These are phyloP conservation scores for Thyridium curvatum DNA, from an alignment of 2,329 filamentous ascomycete species.

Conservation along the genomic window DNA sequence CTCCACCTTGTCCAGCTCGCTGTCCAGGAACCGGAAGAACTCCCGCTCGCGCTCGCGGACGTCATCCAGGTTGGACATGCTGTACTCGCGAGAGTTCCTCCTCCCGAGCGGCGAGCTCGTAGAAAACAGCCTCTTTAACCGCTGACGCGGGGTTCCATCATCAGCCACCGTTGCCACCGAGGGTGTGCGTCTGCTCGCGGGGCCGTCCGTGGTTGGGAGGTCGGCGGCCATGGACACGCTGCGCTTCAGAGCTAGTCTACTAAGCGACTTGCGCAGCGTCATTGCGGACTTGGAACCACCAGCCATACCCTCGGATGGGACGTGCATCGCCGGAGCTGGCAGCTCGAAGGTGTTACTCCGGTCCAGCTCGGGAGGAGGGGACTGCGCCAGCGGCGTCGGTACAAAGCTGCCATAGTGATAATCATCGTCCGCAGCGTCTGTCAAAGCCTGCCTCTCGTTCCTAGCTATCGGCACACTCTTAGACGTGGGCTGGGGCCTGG, in stretches of 20 bases:
- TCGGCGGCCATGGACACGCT: conserved; percentile 25
- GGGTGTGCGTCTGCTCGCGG: conserved; percentile 7
- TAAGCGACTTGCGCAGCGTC: conserved; percentile 9
- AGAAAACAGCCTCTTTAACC: conserved; percentile 34
- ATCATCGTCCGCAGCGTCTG: conserved; percentile 25
- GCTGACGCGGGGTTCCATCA: conserved; percentile 17
- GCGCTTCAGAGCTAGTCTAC: conserved; percentile 23
- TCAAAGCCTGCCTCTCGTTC: conserved; percentile 34
- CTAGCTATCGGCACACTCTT: conserved; percentile 11
- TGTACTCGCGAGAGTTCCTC: conserved; percentile 30
- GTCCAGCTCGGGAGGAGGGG: conserved; percentile 13
- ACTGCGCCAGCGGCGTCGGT: conserved; percentile 27
- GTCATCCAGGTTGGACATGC: conserved; percentile 34
- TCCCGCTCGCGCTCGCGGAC: conserved; percentile 72
- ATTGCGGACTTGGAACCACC: conserved; percentile 7
- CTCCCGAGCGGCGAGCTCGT: conserved; percentile 22
- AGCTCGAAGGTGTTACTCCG: conserved; percentile 39
- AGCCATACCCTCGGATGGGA: conserved; percentile 23
- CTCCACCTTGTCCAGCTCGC: conserved; percentile 86
- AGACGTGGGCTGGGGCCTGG: conserved; percentile 7
- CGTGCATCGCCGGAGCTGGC: conserved; percentile 45
- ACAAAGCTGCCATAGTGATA: conserved; percentile 49
- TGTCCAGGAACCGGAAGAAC: conserved; percentile 80
- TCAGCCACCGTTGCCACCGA: conserved; percentile 12
- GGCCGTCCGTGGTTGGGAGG: background rate